A percentile compares a stretch with the other conserved stretches of the same genome.
Conservation (phyloP, 305 asterid species). For the Solanum hybrid region DNA sequence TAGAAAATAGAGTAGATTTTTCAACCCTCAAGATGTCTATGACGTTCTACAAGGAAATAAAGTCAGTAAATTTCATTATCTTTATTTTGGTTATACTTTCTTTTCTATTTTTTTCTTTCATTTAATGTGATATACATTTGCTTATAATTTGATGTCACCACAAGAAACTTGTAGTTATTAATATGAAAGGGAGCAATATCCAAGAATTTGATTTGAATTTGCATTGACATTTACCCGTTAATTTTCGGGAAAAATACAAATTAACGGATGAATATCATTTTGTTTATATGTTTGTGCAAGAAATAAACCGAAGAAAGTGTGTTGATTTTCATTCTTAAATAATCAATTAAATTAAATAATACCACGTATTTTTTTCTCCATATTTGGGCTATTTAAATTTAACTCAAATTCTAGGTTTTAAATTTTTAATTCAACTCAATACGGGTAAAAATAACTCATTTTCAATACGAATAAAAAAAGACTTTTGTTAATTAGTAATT, state of each 20-base stretch:
- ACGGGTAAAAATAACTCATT: not conserved
- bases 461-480: not conserved
- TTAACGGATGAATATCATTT: not conserved
- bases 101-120: not conserved
- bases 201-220: not conserved
- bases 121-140: not conserved
- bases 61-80: not conserved
- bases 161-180: not conserved
- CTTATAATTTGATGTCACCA: not conserved
- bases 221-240: not conserved
- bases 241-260: not conserved
- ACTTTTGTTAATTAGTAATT: not conserved
- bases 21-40: not conserved
- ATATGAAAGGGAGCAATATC: not conserved
- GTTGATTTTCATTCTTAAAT: not conserved
- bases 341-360: too few relatives aligned
- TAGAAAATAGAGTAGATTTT: not conserved
- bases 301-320: not conserved
- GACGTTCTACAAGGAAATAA: not conserved
- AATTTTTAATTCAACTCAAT: not conserved
- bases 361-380: too few relatives aligned
- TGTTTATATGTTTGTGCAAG: not conserved
- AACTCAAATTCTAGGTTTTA: not conserved
- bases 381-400: not conserved
- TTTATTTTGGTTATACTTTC: not conserved